A percentile compares a stretch with the other conserved stretches of the same genome.
Evolutionary conservation across 2,329 filamentous ascomycete species (phyloP).

Genomic region (Thelonectria discophora): DNA sequence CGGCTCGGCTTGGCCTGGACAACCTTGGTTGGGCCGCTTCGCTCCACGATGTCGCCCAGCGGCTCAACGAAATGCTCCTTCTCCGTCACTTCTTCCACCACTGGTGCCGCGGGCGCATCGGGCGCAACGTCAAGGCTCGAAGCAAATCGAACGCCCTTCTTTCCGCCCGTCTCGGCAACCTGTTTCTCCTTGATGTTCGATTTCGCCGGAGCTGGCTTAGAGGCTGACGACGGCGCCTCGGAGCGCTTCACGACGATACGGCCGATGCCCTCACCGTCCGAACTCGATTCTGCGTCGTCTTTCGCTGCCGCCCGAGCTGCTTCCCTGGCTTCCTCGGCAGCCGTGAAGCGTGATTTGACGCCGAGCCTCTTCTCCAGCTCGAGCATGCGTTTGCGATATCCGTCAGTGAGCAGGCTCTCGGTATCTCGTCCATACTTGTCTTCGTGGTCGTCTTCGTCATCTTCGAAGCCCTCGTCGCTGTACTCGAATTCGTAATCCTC

Average conservation of each 20-base stretch:
- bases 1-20: slow-evolving; percentile 46
- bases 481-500: slow-evolving; percentile 64
- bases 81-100: slow-evolving; percentile 22
- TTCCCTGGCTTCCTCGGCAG: slow-evolving; percentile 58
- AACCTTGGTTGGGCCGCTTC: slow-evolving; percentile 43
- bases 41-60: slow-evolving; percentile 63
- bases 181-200: slow-evolving; percentile 48
- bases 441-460: slow-evolving; percentile 61
- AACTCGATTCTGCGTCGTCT: slow-evolving; percentile 44
- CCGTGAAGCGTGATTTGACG: slow-evolving; percentile 62
- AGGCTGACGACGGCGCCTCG: slow-evolving; percentile 29
- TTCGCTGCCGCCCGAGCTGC: slow-evolving; percentile 38
- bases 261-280: slow-evolving; percentile 61
- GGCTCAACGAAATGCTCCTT: slow-evolving; percentile 54
- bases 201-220: slow-evolving; percentile 42
- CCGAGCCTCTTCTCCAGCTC: slow-evolving; percentile 81
- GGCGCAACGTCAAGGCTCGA: slow-evolving; percentile 75
- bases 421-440: slow-evolving; percentile 77
- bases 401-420: slow-evolving; percentile 71
- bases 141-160: slow-evolving; percentile 86
- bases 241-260: slow-evolving; percentile 59
- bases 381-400: slow-evolving; percentile 84
- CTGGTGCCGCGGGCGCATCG: slow-evolving; percentile 32
- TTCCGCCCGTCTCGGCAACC: slow-evolving; percentile 41
- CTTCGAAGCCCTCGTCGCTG: slow-evolving; percentile 61